A percentile compares a stretch with the other conserved stretches of the same genome.
Conservation (phyloP, 2,329 filamentous ascomycete species). For the Monascus ruber region DNA sequence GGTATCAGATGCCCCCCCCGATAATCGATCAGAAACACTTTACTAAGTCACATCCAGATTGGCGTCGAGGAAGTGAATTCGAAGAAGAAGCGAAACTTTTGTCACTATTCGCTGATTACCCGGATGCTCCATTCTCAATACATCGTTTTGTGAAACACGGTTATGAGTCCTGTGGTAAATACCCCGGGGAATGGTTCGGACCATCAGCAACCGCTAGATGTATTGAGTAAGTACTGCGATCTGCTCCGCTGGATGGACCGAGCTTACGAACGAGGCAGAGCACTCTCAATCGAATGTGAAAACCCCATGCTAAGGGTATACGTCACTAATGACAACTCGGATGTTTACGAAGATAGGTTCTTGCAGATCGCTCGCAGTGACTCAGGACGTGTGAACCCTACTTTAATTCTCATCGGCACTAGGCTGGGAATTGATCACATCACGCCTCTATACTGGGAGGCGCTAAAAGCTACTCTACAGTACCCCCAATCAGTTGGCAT, state of each 20-base stretch:
- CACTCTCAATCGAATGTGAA: conserved; percentile 56
- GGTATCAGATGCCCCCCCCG: conserved; percentile 38
- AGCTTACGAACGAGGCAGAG: conserved; percentile 39
- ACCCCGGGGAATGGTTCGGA: conserved; percentile 96
- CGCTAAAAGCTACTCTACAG: conserved; percentile 72
- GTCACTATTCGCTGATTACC: conserved; percentile 76
- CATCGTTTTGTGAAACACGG: conserved; percentile 89
- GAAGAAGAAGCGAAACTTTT: conserved; percentile 60
- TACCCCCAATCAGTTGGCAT: conserved; percentile 92
- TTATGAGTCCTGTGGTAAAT: conserved; percentile 76
- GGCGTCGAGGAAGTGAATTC: conserved; percentile 53
- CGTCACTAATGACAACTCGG: conserved; percentile 75
- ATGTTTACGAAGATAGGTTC: conserved; percentile 87
- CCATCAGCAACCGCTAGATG: conserved; percentile 92
- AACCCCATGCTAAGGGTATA: conserved; percentile 65
- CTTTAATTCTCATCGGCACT: conserved; percentile 78
- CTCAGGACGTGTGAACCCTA: conserved; percentile 61
- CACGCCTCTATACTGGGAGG: conserved; percentile 89
- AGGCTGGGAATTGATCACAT: conserved; percentile 87
- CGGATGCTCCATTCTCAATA: conserved; percentile 80
- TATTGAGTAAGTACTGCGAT: conserved; percentile 58
- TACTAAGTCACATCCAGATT: conserved; percentile 43
- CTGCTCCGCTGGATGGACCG: conserved; percentile 1
- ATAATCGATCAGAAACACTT: not conserved
- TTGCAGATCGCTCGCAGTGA: conserved; percentile 62